A percentile compares a stretch with the other conserved stretches of the same genome.
These are phyloP conservation scores for Przewalskia tangutica DNA, from an alignment of 257 asterid genomes.

Conservation along the genomic window DNA sequence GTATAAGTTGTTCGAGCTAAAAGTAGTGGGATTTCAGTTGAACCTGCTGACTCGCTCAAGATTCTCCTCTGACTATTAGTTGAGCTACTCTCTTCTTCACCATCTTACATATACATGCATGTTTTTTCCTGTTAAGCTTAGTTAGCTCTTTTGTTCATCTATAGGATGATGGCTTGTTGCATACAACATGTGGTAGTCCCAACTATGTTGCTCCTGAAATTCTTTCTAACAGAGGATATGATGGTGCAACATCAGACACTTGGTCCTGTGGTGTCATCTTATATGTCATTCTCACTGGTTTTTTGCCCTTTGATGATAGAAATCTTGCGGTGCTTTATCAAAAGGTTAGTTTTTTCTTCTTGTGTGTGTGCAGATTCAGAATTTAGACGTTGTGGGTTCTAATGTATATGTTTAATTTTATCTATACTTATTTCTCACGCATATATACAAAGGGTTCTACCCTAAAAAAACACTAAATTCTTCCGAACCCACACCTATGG, in stretches of 20 bases:
- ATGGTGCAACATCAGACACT: slow-evolving; percentile 88
- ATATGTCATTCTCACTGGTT: slow-evolving; percentile 84
- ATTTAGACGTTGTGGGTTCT: not conserved
- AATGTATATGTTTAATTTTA: not conserved
- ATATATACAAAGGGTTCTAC: not conserved
- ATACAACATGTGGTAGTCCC: slow-evolving; percentile 99
- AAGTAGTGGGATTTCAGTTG: not conserved
- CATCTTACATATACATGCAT: not conserved
- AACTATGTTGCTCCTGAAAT: slow-evolving; percentile 97
- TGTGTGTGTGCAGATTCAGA: not conserved
- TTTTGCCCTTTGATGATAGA: slow-evolving; percentile 93
- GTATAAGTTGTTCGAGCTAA: not conserved
- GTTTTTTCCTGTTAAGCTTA: not conserved
- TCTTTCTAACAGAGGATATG: slow-evolving; percentile 78
- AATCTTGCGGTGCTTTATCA: slow-evolving; percentile 93
- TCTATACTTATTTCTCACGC: not conserved
- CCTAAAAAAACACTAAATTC: not conserved
- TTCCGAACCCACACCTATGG: not conserved
- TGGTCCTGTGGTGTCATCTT: slow-evolving; percentile 97
- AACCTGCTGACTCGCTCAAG: not conserved
- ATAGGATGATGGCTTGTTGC: slow-evolving; percentile 88
- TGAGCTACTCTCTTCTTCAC: not conserved
- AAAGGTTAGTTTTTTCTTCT: slow-evolving; percentile 40
- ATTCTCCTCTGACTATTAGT: not conserved
- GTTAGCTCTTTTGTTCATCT: slow-evolving; percentile 8